Conservation (phyloP, 2,329 filamentous ascomycete genomes). For the Anthostomella pinea region DNA sequence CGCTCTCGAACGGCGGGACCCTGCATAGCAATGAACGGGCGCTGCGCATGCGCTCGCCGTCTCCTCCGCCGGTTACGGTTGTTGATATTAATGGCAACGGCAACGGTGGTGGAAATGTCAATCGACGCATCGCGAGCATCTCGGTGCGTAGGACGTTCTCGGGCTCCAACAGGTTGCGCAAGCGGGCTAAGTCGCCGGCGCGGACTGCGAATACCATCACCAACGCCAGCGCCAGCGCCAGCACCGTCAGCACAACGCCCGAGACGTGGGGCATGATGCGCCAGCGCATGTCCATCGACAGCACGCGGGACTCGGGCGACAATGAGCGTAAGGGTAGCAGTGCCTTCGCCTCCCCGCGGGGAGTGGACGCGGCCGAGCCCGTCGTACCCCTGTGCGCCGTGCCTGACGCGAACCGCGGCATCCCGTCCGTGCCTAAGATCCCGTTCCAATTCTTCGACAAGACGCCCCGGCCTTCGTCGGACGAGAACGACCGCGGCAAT, state of each 20-base stretch:
- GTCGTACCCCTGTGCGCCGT: conserved; percentile 40
- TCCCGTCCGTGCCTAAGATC: conserved; percentile 43
- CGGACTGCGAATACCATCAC: neutral
- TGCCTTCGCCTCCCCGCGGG: neutral
- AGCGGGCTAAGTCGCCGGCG: neutral
- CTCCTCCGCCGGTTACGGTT: neutral
- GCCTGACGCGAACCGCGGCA: conserved; percentile 46
- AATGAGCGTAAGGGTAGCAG: neutral
- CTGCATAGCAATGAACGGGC: conserved; percentile 9
- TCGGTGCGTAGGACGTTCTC: conserved; percentile 13
- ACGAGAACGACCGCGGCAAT: conserved; percentile 12
- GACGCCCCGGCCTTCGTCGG: conserved; percentile 13
- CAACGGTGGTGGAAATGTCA: neutral
- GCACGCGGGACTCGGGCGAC: neutral
- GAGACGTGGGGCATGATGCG: no score
- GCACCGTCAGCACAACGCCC: neutral
- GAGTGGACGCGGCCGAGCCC: no score
- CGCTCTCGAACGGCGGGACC: conserved; percentile 9
- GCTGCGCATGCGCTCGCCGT: conserved; percentile 12
- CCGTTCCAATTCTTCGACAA: conserved; percentile 38
- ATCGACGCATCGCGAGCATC: neutral
- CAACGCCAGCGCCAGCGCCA: neutral
- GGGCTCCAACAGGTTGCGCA: no score
- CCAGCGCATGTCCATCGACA: neutral
- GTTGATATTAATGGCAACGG: neutral